Evolutionary conservation across 306 rosid species (phyloP).

Genomic region (Betula pendula): DNA sequence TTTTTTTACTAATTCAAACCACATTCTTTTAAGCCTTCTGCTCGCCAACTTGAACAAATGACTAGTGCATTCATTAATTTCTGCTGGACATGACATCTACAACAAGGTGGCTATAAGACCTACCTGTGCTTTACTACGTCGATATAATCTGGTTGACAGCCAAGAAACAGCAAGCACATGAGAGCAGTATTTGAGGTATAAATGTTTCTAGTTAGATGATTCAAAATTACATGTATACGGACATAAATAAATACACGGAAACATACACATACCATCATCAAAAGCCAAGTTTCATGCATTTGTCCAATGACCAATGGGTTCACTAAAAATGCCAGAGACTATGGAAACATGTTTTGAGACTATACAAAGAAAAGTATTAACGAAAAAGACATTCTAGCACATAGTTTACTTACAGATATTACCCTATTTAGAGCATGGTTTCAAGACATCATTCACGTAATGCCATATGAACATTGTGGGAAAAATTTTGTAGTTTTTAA

Average conservation of each 20-base stretch:
- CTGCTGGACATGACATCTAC: conserved; percentile 4
- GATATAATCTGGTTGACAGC: background rate
- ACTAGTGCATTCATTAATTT: background rate
- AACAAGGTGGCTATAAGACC: background rate
- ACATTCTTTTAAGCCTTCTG: background rate
- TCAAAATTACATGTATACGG: too few species aligned
- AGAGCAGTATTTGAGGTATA: background rate
- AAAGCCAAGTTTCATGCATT: background rate
- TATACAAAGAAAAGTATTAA: background rate
- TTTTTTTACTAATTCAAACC: conserved; percentile 13
- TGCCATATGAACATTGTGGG: background rate
- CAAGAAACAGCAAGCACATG: background rate
- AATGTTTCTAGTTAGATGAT: too few species aligned
- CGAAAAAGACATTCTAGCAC: background rate
- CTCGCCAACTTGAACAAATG: conserved; percentile 11
- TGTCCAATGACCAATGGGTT: background rate
- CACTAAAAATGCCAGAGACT: background rate
- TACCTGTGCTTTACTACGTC: background rate
- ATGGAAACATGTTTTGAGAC: background rate
- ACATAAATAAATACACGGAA: background rate
- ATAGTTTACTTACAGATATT: background rate
- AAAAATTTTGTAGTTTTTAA: background rate
- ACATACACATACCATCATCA: background rate
- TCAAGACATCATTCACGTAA: background rate
- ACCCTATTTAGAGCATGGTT: background rate